Base-by-base conservation (phyloP, 1,284 basidiomycete genomes). In the Gymnopus androsaceus region DNA sequence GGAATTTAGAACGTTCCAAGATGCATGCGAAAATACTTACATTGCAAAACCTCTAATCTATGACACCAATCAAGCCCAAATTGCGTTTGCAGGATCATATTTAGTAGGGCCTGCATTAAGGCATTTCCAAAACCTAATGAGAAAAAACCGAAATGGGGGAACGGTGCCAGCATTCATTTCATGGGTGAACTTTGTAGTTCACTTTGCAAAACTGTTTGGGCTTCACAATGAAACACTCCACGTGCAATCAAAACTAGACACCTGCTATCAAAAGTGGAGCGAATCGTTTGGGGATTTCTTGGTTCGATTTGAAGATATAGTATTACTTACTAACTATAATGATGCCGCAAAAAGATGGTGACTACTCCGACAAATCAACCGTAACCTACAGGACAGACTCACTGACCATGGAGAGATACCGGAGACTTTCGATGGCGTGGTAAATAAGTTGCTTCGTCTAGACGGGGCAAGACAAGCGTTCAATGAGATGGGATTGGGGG, bases 271-370 rank as follows among this genome's bases (percentile, higher is more conserved):
- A n/a, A n/a, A n/a, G n/a, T 25, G n/a, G 44, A 36, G 3, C 15
- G 41, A 50, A 37, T 4, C 30, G 4, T 50, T 50, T 37, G 48
- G 31, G 15, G 48, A 50, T 33, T 50, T 50, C 21, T 17, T 54
- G 27, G 42, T 54, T 15, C n/a, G 52, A 15, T 54, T 54, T 25
- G 44, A 54, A 17, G 52, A 54, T 31, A 31, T 31, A 4, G 23
- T 28, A 6, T 21, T 47, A 17, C 15, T 30, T 6, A 47, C 28
- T 9, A 5, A 28, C n/a, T 47, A 30, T 19, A 47, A 47, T 31
- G 48, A 50, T 37, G 9, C 7, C 14, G 48, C 48, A 31, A 17
- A 17, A 25, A 15, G 48, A 21, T 50, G 34, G 33, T 4, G 21
- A 14, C 33, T 50, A 25, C 23, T 50, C 3, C 8, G 17, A 50